Evolutionary conservation across 805 yeast genomes (phyloP).

Genomic region (Starmera pachycereana): DNA sequence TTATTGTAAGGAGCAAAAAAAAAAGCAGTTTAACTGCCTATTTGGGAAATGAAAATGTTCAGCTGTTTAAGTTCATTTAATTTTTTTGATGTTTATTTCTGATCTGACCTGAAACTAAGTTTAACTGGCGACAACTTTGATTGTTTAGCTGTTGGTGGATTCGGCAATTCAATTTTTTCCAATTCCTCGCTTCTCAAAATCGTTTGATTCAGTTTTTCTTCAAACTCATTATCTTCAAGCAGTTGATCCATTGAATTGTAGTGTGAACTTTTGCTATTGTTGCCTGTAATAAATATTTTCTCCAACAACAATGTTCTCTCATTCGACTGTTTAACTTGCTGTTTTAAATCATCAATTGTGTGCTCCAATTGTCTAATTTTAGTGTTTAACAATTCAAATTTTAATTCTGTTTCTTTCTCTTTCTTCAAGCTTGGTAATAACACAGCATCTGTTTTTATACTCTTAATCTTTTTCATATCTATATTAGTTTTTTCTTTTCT

Average conservation of each 20-base stretch:
- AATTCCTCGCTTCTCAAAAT: conserved; percentile 8
- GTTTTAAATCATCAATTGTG: conserved; percentile 11
- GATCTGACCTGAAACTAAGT: too few species aligned
- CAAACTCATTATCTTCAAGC: too few species aligned
- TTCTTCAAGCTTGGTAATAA: too few species aligned
- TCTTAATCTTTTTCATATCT: not conserved
- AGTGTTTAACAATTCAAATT: conserved; percentile 2
- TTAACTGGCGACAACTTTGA: too few species aligned
- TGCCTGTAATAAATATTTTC: conserved; percentile 4
- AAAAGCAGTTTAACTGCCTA: too few species aligned
- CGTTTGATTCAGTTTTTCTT: not conserved
- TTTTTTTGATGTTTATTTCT: too few species aligned
- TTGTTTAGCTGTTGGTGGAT: not conserved
- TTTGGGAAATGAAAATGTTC: too few species aligned
- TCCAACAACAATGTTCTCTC: conserved; percentile 12
- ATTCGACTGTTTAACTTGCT: conserved; percentile 11
- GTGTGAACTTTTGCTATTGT: not conserved
- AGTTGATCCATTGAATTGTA: too few species aligned
- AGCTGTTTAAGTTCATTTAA: too few species aligned
- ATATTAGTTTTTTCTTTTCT: not conserved
- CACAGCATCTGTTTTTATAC: too few species aligned
- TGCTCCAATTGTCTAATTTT: conserved; percentile 10
- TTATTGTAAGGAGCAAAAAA: too few species aligned
- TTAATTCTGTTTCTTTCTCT: too few species aligned
- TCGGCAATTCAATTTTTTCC: conserved; percentile 4